Conservation (phyloP, 2,329 filamentous ascomycete genomes). For the Botrytis aclada region DNA sequence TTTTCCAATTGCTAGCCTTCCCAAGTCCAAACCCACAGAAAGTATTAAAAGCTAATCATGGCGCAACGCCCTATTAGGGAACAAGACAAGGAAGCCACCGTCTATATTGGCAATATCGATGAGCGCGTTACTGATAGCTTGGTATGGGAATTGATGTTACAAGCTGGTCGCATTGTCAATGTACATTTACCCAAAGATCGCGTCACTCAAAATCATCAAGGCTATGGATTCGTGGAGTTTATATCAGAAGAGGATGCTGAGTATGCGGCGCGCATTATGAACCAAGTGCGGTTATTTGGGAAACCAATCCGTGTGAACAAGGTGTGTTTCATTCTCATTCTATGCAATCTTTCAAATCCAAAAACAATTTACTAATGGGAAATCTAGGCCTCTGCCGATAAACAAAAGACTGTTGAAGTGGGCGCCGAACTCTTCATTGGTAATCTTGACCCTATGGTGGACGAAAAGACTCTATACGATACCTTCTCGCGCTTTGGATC, state of each 20-base stretch:
- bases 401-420: constrained; percentile 88
- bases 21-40: not conserved
- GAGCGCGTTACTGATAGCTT: constrained; percentile 88
- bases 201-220: constrained; percentile 94
- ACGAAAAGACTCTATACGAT: constrained; percentile 94
- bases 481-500: constrained; percentile 91
- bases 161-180: constrained; percentile 95
- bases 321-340: constrained; percentile 44
- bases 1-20: not conserved
- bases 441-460: constrained; percentile 89
- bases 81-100: constrained; percentile 96
- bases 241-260: constrained; percentile 93
- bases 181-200: constrained; percentile 98
- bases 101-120: constrained; percentile 98
- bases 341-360: not conserved
- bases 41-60: constrained; percentile 30
- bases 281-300: constrained; percentile 86
- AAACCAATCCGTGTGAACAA: constrained; percentile 98
- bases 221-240: constrained; percentile 98
- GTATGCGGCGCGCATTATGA: constrained; percentile 95
- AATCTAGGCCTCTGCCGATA: constrained; percentile 70
- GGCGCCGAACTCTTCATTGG: constrained; percentile 96
- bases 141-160: constrained; percentile 97
- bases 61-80: constrained; percentile 56
- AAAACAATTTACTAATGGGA: not conserved